phyloP scores from a whole-genome alignment of 148 eudicot species.

The Bassia scoparia region DNA sequence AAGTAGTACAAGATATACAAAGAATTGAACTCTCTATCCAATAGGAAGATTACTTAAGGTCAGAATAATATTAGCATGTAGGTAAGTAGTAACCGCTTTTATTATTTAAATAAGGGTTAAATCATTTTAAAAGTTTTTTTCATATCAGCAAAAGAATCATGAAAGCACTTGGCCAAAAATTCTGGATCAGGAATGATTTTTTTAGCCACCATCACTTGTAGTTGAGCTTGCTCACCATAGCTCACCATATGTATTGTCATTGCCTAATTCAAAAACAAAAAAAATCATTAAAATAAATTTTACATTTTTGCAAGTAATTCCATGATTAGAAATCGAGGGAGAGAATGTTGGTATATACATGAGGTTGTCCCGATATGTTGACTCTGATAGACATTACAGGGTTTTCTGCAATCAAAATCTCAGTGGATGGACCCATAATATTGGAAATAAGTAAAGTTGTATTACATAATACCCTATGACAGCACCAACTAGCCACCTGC shows the following conservation, averaged over 20 bases:
- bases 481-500: slow-evolving; percentile 32
- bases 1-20: too few relatives aligned
- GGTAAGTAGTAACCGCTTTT: too few relatives aligned
- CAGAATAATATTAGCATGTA: too few relatives aligned
- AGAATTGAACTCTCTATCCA: too few relatives aligned
- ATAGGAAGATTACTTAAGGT: too few relatives aligned
- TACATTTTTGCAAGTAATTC: too few relatives aligned
- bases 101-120: too few relatives aligned
- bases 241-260: slow-evolving; percentile 34
- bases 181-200: slow-evolving; percentile 32
- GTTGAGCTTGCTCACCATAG: slow-evolving; percentile 23
- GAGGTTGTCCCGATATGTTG: slow-evolving; percentile 28
- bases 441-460: slow-evolving; percentile 33
- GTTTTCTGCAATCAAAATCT: slow-evolving; percentile 28
- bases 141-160: slow-evolving; percentile 22
- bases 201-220: slow-evolving; percentile 35
- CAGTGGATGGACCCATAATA: slow-evolving; percentile 34
- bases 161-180: slow-evolving; percentile 23
- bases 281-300: too few relatives aligned
- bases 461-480: slow-evolving; percentile 14
- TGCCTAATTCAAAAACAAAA: slow-evolving; percentile 31
- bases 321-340: background rate
- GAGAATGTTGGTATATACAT: slow-evolving; percentile 10
- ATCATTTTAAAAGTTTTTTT: too few relatives aligned
- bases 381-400: slow-evolving; percentile 32